phyloP scores from a whole-genome alignment of 208 protist species.

The Leishmania aethiopica region DNA sequence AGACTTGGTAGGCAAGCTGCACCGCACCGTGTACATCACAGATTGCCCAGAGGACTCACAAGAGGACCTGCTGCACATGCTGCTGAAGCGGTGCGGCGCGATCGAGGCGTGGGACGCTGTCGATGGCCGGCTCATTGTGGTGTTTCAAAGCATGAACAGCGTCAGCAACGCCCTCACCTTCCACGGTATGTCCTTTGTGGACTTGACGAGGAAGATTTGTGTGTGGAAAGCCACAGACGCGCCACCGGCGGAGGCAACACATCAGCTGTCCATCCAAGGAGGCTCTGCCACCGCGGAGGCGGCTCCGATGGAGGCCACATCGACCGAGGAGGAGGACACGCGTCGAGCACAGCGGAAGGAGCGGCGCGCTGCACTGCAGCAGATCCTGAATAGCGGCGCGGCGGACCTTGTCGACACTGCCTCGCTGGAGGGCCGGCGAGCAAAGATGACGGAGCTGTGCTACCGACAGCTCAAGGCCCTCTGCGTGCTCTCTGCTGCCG shows the following conservation, averaged over 20 bases:
- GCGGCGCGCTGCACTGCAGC: constrained; percentile 47
- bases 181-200: constrained; percentile 74
- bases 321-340: constrained; percentile 18
- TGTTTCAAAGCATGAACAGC: constrained; percentile 86
- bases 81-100: constrained; percentile 69
- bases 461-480: constrained; percentile 71
- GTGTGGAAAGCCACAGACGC: constrained; percentile 82
- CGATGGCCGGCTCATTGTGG: constrained; percentile 56
- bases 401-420: constrained; percentile 30
- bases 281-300: not conserved
- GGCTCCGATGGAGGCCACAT: not conserved
- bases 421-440: constrained; percentile 24
- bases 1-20: constrained; percentile 83
- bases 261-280: constrained; percentile 65
- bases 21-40: constrained; percentile 86
- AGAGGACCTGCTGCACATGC: constrained; percentile 75
- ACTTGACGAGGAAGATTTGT: constrained; percentile 56
- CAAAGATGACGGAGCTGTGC: constrained; percentile 60
- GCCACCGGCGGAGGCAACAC: constrained; percentile 52
- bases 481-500: constrained; percentile 48
- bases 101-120: constrained; percentile 84
- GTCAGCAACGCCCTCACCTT: constrained; percentile 83
- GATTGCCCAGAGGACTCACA: constrained; percentile 53
- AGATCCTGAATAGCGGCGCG: constrained; percentile 37
- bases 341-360: constrained; percentile 29